A percentile compares a stretch with the other conserved stretches of the same genome.
These are phyloP conservation scores for Lathyrus aphaca DNA, from an alignment of 306 rosid genomes.

Conservation along the genomic window DNA sequence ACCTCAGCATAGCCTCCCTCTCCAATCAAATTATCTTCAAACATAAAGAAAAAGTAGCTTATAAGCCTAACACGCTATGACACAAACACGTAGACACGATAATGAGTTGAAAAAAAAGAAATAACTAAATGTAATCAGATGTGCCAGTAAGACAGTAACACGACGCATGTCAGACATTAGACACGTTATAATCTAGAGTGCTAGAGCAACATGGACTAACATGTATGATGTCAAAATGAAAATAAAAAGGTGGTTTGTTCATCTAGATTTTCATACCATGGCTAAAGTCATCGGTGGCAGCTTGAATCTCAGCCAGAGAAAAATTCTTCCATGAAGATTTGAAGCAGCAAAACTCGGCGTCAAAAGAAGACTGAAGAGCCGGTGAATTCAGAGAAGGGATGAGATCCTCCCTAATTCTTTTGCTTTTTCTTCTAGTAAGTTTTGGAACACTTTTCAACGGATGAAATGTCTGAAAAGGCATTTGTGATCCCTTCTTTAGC, in stretches of 20 bases:
- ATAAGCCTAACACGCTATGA: conserved; percentile 35
- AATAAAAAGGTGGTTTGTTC: background rate
- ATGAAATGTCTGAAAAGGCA: conserved; percentile 60
- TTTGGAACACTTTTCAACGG: conserved; percentile 60
- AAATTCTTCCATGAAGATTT: conserved; percentile 87
- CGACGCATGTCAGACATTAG: background rate
- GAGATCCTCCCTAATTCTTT: conserved; percentile 65
- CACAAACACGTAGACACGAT: background rate
- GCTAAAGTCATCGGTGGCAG: conserved; percentile 80
- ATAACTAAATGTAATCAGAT: background rate
- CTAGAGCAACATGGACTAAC: background rate
- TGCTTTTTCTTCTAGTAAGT: conserved; percentile 75
- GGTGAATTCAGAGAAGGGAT: conserved; percentile 59
- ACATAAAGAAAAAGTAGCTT: conserved; percentile 28
- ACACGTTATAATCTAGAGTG: background rate
- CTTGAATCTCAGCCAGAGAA: conserved; percentile 59
- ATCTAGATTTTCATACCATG: conserved; percentile 51
- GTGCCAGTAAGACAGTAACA: background rate
- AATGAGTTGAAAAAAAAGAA: background rate
- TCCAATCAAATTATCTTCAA: conserved; percentile 83
- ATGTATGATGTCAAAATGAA: background rate
- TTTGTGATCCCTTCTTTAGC: conserved; percentile 67
- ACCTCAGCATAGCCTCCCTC: conserved; percentile 99
- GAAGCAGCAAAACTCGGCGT: conserved; percentile 58
- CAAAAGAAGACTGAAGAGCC: conserved; percentile 48